phyloP scores from a whole-genome alignment of 2,329 filamentous ascomycete genomes.

The Aspergillus sp. region DNA sequence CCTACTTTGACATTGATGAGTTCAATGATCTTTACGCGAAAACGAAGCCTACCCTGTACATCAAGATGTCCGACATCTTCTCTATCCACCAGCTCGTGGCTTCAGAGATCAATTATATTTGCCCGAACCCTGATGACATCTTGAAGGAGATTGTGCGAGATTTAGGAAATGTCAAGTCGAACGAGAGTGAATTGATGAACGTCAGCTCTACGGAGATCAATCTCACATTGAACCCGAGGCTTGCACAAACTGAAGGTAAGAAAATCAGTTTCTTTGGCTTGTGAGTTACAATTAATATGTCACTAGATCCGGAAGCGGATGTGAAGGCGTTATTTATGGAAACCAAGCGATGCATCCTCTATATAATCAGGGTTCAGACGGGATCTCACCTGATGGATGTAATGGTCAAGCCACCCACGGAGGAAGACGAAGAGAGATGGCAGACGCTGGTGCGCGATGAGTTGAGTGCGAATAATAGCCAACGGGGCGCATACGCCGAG shows the following conservation, averaged over 20 bases:
- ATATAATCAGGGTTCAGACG: slow-evolving; percentile 94
- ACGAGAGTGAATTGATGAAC: slow-evolving; percentile 84
- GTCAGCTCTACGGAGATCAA: slow-evolving; percentile 83
- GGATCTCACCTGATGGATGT: slow-evolving; percentile 91
- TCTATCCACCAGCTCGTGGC: slow-evolving; percentile 85
- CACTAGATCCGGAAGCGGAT: slow-evolving; percentile 74
- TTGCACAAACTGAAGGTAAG: slow-evolving; percentile 69
- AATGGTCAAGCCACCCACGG: slow-evolving; percentile 75
- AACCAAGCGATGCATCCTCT: slow-evolving; percentile 91
- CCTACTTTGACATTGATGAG: slow-evolving; percentile 95
- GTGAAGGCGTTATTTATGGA: slow-evolving; percentile 94
- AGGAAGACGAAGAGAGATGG: slow-evolving; percentile 88
- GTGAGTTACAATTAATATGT: too few species aligned
- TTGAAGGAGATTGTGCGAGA: slow-evolving; percentile 88
- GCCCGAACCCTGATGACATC: slow-evolving; percentile 72
- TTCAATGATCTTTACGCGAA: slow-evolving; percentile 97
- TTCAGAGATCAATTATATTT: slow-evolving; percentile 66
- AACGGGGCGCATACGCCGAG: slow-evolving; percentile 81
- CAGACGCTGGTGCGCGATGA: slow-evolving; percentile 71
- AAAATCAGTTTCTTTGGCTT: neutral
- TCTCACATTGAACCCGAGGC: slow-evolving; percentile 78
- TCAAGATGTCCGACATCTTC: slow-evolving; percentile 97
- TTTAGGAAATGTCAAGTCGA: slow-evolving; percentile 89
- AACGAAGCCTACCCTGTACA: slow-evolving; percentile 95
- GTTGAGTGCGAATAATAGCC: slow-evolving; percentile 56